A percentile compares a stretch with the other conserved stretches of the same genome.
phyloP scores from a whole-genome alignment of 495 filamentous ascomycete genomes.

The Neurospora sp. region DNA sequence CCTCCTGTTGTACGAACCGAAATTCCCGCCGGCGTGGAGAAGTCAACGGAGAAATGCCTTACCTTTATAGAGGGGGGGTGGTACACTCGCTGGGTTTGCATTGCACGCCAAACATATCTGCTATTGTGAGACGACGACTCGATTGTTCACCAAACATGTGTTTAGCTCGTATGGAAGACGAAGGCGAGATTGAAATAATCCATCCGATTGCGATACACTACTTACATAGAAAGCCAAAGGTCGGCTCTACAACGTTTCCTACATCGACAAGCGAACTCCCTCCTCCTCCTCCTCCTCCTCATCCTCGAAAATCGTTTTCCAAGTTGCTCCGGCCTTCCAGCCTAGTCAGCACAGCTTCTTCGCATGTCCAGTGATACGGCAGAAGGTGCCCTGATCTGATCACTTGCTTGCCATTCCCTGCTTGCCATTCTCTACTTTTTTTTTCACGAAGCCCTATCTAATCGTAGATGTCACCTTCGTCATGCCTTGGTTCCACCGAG shows the following conservation, averaged over 20 bases:
- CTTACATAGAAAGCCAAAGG: no score
- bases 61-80: not conserved
- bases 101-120: no score
- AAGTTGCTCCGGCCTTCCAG: no score
- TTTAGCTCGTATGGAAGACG: not conserved
- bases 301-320: no score
- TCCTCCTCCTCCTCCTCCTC: not conserved
- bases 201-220: no score
- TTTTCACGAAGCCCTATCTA: not conserved
- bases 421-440: no score
- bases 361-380: no score
- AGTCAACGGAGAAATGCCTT: not conserved
- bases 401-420: no score
- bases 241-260: not conserved
- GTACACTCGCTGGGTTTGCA: not conserved
- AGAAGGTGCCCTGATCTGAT: no score
- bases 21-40: not conserved
- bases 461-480: not conserved
- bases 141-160: not conserved
- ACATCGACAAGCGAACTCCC: not conserved
- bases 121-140: not conserved
- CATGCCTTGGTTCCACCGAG: not conserved
- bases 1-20: not conserved
- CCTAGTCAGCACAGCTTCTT: no score
- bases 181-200: not conserved